Evolutionary conservation across 768 basidiomycete species (phyloP), one percentile per base, ranked within the genome.

Genomic region (Austroboletus festivus): DNA sequence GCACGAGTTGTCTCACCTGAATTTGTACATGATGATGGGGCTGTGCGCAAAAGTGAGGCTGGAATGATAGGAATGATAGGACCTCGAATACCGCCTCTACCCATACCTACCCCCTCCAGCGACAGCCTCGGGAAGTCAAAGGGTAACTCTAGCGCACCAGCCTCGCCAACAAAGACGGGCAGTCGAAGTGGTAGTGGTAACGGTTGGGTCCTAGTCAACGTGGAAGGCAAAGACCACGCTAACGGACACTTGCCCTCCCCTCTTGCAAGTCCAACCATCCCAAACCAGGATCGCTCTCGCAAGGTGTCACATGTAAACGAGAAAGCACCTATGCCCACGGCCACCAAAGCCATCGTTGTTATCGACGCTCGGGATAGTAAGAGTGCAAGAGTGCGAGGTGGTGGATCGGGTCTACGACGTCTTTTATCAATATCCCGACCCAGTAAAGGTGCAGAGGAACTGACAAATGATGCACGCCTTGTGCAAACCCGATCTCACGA

Each of bases 191-290:
- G 69, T 35, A 73, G 69, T 38, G 75, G 76, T 15, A 70, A 79
- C 56, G 83, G 83, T 21, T 85, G 83, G 83, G 83, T 85, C 2
- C 68, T 85, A 21, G 78, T 85, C 31, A 84, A 81, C 44, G 76
- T 84, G 15, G 82, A 81, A 50, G 72, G 73, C 24, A 67, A 68
- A 52, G 67, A 64, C 42, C 70, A 65, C 38, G 48, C 43, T 38
- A 56, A 54, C 31, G 59, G 55, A 34, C 61, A 66, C 28, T 49
- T 50, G 8, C 39, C 60, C 15, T 57, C 57, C 38, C 61, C 59
- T 42, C 53, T 57, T 40, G 47, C 47, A 15, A 59, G 65, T 18
- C 59, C 64, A 19, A 63, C 63, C 23, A 59, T 67, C 42, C 62
- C 61, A 19, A 60, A 47, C 42, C 65, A 59, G 26, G 64, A 71